phyloP scores from a whole-genome alignment of 306 rosid genomes.

The Lathyrus oleraceus region DNA sequence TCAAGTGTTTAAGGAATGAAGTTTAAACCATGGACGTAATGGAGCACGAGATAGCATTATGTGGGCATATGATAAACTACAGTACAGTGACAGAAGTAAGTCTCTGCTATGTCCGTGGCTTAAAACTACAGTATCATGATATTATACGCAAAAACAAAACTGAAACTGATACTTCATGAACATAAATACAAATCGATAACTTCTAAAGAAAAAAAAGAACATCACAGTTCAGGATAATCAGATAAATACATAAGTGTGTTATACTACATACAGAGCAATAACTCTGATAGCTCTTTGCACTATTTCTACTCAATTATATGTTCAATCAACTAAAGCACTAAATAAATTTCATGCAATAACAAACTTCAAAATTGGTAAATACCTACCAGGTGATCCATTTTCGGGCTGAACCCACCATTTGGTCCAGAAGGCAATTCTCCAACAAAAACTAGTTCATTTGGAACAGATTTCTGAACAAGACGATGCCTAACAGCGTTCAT shows the following conservation, averaged over 20 bases:
- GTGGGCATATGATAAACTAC: not conserved
- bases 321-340: conserved; percentile 29
- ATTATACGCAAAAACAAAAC: not conserved
- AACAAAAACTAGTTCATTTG: conserved; percentile 87
- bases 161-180: conserved; percentile 14
- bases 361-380: conserved; percentile 28
- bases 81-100: not conserved
- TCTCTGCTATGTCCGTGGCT: not conserved
- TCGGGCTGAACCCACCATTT: conserved; percentile 69
- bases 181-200: not conserved
- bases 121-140: conserved; percentile 7
- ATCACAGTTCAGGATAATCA: conserved; percentile 8
- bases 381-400: conserved; percentile 99
- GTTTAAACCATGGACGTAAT: conserved; percentile 18
- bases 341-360: conserved; percentile 2
- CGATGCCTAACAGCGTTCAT: conserved; percentile 88
- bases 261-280: conserved; percentile 14
- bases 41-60: conserved; percentile 9
- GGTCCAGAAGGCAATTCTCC: conserved; percentile 89
- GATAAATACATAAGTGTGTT: conserved; percentile 16
- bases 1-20: conserved; percentile 12
- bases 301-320: conserved; percentile 25
- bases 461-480: conserved; percentile 82
- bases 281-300: conserved; percentile 1
- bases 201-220: conserved; percentile 12